These are phyloP conservation scores for Aureobasidium sp. DNA, from an alignment of 2,329 filamentous ascomycete genomes.

Conservation along the genomic window DNA sequence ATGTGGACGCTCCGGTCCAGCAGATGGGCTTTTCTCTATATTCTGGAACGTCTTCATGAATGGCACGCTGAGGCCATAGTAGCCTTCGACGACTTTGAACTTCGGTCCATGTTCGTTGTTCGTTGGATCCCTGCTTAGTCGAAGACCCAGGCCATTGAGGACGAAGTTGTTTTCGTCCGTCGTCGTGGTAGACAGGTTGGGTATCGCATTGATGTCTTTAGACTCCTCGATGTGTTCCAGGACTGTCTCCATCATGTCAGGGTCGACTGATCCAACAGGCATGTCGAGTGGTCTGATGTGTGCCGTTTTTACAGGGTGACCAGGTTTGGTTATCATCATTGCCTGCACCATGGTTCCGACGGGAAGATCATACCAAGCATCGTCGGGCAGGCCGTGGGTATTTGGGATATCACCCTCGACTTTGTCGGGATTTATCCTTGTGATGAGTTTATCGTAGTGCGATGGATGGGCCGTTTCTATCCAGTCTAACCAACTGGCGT, in stretches of 20 bases:
- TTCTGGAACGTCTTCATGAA: slow-evolving; percentile 11
- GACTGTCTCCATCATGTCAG: slow-evolving; percentile 12
- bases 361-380: slow-evolving; percentile 14
- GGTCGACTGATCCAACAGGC: slow-evolving; percentile 2
- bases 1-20: background rate
- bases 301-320: background rate
- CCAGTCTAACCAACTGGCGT: slow-evolving; percentile 10
- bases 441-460: background rate
- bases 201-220: slow-evolving; percentile 6
- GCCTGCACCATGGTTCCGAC: slow-evolving; percentile 4
- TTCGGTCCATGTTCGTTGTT: background rate
- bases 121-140: background rate
- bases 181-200: slow-evolving; percentile 7
- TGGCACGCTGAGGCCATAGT: slow-evolving; percentile 14
- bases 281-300: slow-evolving; percentile 7
- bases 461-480: background rate
- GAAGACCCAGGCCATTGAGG: slow-evolving; percentile 15
- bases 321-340: background rate
- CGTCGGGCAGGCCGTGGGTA: slow-evolving; percentile 8
- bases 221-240: slow-evolving; percentile 9
- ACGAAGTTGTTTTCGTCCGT: background rate
- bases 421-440: background rate
- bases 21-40: background rate
- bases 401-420: background rate
- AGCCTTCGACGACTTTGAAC: slow-evolving; percentile 11